Percentiles rank a stretch among this genome's conserved stretches.
Evolutionary conservation across 768 basidiomycete species (phyloP).

Genomic region (Kwoniella heveanensis): DNA sequence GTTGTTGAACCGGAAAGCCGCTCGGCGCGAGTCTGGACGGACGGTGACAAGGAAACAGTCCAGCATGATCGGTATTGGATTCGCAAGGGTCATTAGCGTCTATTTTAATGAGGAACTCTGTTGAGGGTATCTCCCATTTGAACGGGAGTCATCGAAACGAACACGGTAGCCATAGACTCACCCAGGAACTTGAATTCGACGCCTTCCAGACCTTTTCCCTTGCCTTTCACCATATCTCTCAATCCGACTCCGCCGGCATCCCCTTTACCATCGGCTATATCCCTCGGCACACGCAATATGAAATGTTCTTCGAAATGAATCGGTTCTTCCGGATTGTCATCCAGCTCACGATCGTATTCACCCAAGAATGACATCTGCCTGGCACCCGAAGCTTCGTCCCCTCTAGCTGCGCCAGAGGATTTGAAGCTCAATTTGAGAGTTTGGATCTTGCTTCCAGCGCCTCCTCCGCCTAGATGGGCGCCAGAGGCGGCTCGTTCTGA

Average conservation of each 20-base stretch:
- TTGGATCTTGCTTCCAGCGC: conserved; percentile 3
- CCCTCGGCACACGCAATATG: conserved; percentile 82
- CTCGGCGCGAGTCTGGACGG: conserved; percentile 90
- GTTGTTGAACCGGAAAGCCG: conserved; percentile 81
- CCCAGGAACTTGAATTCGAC: conserved; percentile 99
- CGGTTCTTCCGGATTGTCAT: conserved; percentile 89
- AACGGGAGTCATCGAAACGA: too few species aligned
- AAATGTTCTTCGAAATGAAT: conserved; percentile 97
- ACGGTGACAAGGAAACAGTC: too few species aligned
- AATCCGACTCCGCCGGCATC: conserved; percentile 56
- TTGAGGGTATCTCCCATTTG: too few species aligned
- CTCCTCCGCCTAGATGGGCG: conserved; percentile 5
- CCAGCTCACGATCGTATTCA: conserved; percentile 87
- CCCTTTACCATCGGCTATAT: conserved; percentile 58
- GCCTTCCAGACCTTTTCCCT: conserved; percentile 73
- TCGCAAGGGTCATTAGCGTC: too few species aligned
- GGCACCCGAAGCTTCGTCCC: conserved; percentile 20
- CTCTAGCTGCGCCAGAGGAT: conserved; percentile 17
- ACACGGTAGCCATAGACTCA: too few species aligned
- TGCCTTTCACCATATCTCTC: conserved; percentile 75
- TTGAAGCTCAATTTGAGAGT: conserved; percentile 43
- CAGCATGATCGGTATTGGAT: neutral
- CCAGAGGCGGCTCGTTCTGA: conserved; percentile 16
- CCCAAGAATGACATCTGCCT: conserved; percentile 82
- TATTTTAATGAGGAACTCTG: too few species aligned